Conservation (phyloP, 164 flowering plant species). For the Umbellularia californica region DNA sequence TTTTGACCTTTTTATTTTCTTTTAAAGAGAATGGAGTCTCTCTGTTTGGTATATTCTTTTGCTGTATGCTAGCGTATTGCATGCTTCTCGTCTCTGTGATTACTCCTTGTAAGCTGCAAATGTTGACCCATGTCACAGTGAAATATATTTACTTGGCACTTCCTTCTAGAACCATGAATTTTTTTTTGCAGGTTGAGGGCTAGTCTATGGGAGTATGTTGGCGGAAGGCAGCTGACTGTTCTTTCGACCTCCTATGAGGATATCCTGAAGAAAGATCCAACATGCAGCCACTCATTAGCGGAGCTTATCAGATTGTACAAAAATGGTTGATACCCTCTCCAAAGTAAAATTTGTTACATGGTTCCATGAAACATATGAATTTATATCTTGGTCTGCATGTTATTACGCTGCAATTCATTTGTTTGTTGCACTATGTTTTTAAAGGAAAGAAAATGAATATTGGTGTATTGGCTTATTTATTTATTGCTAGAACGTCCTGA, state of each 20-base stretch:
- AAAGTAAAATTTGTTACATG: neutral
- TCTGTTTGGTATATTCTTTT: too few species aligned
- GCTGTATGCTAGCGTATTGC: neutral
- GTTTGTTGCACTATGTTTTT: neutral
- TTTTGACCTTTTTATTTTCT: too few species aligned
- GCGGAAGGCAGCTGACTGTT: slow-evolving; percentile 25
- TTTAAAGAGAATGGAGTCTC: too few species aligned
- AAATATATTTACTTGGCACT: neutral
- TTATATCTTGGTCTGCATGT: neutral
- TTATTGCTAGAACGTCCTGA: neutral
- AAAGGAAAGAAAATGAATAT: neutral
- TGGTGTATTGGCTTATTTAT: neutral
- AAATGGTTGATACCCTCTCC: slow-evolving; percentile 33
- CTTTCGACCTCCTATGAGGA: slow-evolving; percentile 51
- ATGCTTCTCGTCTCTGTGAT: neutral
- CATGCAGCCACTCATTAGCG: slow-evolving; percentile 46
- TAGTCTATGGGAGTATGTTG: slow-evolving; percentile 42
- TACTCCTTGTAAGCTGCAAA: neutral
- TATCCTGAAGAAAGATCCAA: slow-evolving; percentile 63
- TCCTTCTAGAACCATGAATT: neutral
- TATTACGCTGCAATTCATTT: neutral
- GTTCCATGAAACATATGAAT: neutral
- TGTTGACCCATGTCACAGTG: neutral
- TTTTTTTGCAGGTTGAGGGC: slow-evolving; percentile 56
- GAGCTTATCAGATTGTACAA: slow-evolving; percentile 54